A percentile compares a stretch with the other conserved stretches of the same genome.
Evolutionary conservation across 202 grass and related monocot genomes (phyloP).

Genomic region (Miscanthus sacchariflorus): DNA sequence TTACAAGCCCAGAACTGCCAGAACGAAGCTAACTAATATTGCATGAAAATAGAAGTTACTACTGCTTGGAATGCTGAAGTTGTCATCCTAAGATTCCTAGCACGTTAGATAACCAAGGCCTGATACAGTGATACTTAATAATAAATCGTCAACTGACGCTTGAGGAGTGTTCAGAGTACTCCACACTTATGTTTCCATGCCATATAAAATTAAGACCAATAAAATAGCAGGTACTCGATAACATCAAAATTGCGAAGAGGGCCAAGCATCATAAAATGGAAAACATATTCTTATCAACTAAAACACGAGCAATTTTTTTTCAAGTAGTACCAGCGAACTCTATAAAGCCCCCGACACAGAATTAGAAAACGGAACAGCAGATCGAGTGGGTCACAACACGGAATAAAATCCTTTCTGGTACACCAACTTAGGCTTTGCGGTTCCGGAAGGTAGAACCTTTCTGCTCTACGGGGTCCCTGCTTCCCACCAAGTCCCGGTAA

Average conservation of each 20-base stretch:
- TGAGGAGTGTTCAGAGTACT: background rate
- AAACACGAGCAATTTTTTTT: constrained; percentile 45
- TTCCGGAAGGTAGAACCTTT: constrained; percentile 36
- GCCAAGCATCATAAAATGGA: constrained; percentile 38
- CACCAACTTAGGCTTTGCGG: constrained; percentile 42
- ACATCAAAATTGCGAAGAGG: constrained; percentile 51
- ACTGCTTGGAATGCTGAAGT: background rate
- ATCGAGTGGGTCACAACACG: constrained; percentile 10
- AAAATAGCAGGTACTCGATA: constrained; percentile 22
- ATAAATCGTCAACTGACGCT: background rate
- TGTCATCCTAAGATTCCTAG: background rate
- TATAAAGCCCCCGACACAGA: constrained; percentile 41
- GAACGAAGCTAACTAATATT: background rate
- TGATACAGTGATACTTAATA: background rate
- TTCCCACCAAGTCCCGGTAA: constrained; percentile 72
- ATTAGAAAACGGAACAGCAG: constrained; percentile 21
- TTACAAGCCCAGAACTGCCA: background rate
- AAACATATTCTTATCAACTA: constrained; percentile 42
- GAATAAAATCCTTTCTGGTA: background rate
- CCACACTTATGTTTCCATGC: background rate
- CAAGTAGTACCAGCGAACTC: constrained; percentile 48
- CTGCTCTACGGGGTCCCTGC: constrained; percentile 48
- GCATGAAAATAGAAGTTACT: background rate
- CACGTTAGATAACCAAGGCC: too few species aligned
- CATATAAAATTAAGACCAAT: background rate